Percentiles rank a stretch among this genome's conserved stretches.
Evolutionary conservation across 2,329 filamentous ascomycete genomes (phyloP).

Genomic region (Hypomyces perniciosus): DNA sequence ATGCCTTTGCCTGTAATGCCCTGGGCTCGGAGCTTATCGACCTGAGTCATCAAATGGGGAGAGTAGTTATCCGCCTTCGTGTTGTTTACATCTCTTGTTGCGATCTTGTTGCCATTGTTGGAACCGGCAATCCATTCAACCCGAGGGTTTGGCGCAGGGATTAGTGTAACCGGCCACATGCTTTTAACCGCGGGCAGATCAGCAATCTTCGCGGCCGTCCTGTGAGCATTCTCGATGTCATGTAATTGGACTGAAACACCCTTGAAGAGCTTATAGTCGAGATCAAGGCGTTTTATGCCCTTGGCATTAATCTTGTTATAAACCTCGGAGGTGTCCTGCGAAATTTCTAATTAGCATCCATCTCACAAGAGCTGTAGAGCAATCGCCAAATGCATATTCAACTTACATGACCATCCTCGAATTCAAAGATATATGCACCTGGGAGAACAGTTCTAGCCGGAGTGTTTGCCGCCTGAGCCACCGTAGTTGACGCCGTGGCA

Average conservation of each 20-base stretch:
- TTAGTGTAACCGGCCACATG: constrained; percentile 44
- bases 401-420: constrained; percentile 36
- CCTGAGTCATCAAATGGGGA: constrained; percentile 50
- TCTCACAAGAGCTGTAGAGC: not conserved
- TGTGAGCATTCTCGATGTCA: constrained; percentile 37
- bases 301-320: not conserved
- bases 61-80: not conserved
- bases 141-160: constrained; percentile 37
- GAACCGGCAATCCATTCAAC: constrained; percentile 34
- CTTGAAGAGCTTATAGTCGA: constrained; percentile 48
- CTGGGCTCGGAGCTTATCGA: constrained; percentile 44
- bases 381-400: too few species aligned
- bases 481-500: too few species aligned
- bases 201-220: constrained; percentile 35
- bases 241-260: constrained; percentile 48
- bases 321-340: not conserved
- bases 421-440: constrained; percentile 49
- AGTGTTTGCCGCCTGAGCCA: too few species aligned
- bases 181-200: constrained; percentile 39
- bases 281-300: constrained; percentile 39
- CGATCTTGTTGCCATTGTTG: constrained; percentile 13
- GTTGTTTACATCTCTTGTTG: not conserved
- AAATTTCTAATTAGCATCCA: too few species aligned
- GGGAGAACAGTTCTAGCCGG: constrained; percentile 25
- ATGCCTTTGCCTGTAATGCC: constrained; percentile 46